Conservation (phyloP, 164 flowering plant genomes). For the Akebia trifoliata region DNA sequence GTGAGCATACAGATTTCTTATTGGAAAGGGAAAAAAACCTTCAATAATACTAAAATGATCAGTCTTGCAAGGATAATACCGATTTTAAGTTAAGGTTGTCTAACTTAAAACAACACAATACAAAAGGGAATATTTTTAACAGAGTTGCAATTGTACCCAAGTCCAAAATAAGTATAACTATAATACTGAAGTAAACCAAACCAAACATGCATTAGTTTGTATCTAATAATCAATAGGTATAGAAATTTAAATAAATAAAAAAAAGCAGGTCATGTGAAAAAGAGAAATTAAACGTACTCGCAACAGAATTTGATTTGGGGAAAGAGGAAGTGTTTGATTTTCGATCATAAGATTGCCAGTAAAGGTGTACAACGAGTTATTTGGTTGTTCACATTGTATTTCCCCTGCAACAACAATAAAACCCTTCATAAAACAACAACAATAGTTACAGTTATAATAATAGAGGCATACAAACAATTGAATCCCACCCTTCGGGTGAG, state of each 20-base stretch:
- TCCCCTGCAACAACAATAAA: conserved; percentile 52
- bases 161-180: no score
- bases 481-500: no score
- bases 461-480: not conserved
- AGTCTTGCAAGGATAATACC: no score
- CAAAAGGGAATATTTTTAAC: no score
- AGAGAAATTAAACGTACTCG: conserved; percentile 45
- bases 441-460: not conserved
- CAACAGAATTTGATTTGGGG: conserved; percentile 81
- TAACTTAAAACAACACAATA: no score
- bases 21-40: no score
- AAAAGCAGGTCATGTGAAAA: not conserved
- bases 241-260: not conserved
- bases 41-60: no score
- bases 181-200: no score
- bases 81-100: no score
- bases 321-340: conserved; percentile 83
- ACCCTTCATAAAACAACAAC: conserved; percentile 1
- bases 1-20: no score
- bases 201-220: not conserved
- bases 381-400: conserved; percentile 94
- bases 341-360: conserved; percentile 81
- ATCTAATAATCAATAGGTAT: not conserved
- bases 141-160: no score
- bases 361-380: conserved; percentile 92